phyloP scores from a whole-genome alignment of 2,329 filamentous ascomycete species.

The Fusarium penzigii region DNA sequence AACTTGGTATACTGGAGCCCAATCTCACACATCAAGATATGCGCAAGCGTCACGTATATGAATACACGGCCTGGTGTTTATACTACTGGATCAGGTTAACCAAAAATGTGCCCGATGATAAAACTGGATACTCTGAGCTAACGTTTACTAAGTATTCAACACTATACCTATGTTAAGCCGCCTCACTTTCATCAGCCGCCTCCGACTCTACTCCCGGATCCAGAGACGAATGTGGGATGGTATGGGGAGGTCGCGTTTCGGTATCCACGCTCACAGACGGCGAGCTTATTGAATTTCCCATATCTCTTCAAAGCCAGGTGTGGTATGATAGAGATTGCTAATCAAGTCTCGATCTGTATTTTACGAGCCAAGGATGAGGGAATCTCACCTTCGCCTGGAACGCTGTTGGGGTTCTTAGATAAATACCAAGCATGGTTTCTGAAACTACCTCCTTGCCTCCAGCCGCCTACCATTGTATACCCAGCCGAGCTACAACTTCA shows the following conservation, averaged over 20 bases:
- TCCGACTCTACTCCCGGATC: neutral
- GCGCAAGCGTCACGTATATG: neutral
- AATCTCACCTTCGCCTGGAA: fast-evolving
- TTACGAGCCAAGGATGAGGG: neutral
- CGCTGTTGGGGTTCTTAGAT: fast-evolving
- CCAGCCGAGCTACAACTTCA: conserved; percentile 12
- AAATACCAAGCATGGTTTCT: neutral
- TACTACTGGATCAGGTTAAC: conserved; percentile 13
- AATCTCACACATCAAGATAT: conserved; percentile 4
- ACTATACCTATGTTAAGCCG: neutral
- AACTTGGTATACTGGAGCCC: conserved; percentile 6
- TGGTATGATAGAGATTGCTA: neutral
- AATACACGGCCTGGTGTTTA: conserved; percentile 10
- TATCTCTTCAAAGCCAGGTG: neutral
- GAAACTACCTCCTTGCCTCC: neutral
- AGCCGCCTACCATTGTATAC: neutral
- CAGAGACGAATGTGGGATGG: neutral
- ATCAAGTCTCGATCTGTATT: neutral
- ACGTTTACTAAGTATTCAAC: conserved; percentile 5
- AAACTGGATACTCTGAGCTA: neutral
- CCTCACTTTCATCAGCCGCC: too few species aligned
- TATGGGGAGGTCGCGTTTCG: conserved; percentile 11
- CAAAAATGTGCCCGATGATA: too few species aligned
- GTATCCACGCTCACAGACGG: neutral
- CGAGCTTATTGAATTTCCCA: neutral